Conservation (phyloP, 2,329 filamentous ascomycete genomes). For the Alternaria incomplexa region DNA sequence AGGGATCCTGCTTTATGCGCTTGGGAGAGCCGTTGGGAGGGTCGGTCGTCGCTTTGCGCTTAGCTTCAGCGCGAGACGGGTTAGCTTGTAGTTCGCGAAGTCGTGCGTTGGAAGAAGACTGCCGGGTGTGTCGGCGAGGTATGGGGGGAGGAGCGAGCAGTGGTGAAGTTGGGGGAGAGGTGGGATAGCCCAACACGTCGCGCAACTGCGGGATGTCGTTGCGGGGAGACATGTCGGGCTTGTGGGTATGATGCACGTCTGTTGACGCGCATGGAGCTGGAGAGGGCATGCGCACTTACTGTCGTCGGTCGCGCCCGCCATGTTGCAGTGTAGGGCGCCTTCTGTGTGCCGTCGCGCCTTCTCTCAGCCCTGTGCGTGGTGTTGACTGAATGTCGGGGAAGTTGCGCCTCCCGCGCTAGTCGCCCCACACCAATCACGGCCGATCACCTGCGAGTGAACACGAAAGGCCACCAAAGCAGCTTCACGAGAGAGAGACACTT, state of each 20-base stretch:
- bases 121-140: neutral
- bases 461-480: slow-evolving; percentile 37
- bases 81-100: slow-evolving; percentile 23
- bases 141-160: slow-evolving; percentile 1
- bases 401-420: slow-evolving; percentile 24
- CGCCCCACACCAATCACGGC: slow-evolving; percentile 23
- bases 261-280: neutral
- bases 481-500: slow-evolving; percentile 11
- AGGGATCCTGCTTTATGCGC: slow-evolving; percentile 53
- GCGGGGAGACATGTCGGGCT: slow-evolving; percentile 8
- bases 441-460: slow-evolving; percentile 12
- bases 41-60: slow-evolving; percentile 78
- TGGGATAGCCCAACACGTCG: slow-evolving; percentile 27
- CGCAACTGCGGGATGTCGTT: slow-evolving; percentile 18
- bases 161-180: slow-evolving; percentile 18
- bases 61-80: slow-evolving; percentile 49
- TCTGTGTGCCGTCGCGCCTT: slow-evolving; percentile 17
- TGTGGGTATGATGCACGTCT: neutral
- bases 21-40: slow-evolving; percentile 67
- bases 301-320: slow-evolving; percentile 47
- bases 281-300: slow-evolving; percentile 31
- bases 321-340: slow-evolving; percentile 23
- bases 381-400: slow-evolving; percentile 22
- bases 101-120: slow-evolving; percentile 14
- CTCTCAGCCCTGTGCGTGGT: slow-evolving; percentile 6